phyloP scores from a whole-genome alignment of 2,329 filamentous ascomycete genomes.

The Diplocarpon mali region DNA sequence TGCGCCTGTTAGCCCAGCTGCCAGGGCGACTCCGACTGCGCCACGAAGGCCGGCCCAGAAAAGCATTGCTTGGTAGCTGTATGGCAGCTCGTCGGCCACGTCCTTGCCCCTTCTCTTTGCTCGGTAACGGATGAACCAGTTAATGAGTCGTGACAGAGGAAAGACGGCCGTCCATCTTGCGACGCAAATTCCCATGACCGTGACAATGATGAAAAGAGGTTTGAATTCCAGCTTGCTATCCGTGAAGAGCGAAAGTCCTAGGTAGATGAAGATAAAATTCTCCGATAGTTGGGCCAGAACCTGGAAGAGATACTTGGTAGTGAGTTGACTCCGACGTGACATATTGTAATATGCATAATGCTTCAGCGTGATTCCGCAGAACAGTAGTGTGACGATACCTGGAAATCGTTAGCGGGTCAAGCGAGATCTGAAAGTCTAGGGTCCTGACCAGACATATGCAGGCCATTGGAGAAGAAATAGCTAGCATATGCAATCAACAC shows the following conservation, averaged over 20 bases:
- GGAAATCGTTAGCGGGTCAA: constrained; percentile 1
- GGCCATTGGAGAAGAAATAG: constrained; percentile 95
- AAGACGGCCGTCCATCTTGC: constrained; percentile 93
- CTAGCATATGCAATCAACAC: constrained; percentile 91
- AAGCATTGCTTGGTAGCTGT: constrained; percentile 98
- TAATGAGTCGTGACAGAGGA: constrained; percentile 78
- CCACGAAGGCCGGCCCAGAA: constrained; percentile 96
- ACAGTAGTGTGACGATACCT: constrained; percentile 80
- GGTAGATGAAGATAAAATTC: constrained; percentile 99
- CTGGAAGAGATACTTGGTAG: constrained; percentile 96
- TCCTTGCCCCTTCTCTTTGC: constrained; percentile 66
- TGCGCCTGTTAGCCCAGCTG: constrained; percentile 72
- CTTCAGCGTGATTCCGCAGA: constrained; percentile 96
- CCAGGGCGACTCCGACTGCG: constrained; percentile 88
- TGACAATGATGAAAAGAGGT: constrained; percentile 88
- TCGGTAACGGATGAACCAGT: constrained; percentile 83
- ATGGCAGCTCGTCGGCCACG: constrained; percentile 77
- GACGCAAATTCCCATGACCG: constrained; percentile 80
- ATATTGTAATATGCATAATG: constrained; percentile 99
- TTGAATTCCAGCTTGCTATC: constrained; percentile 83
- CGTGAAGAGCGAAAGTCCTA: constrained; percentile 89
- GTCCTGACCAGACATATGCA: constrained; percentile 81
- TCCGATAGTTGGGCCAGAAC: constrained; percentile 90
- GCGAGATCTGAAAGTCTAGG: not conserved
- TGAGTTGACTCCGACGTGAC: constrained; percentile 92